Evolutionary conservation across 345 rosid species (phyloP).

Genomic region (Populus tremula): DNA sequence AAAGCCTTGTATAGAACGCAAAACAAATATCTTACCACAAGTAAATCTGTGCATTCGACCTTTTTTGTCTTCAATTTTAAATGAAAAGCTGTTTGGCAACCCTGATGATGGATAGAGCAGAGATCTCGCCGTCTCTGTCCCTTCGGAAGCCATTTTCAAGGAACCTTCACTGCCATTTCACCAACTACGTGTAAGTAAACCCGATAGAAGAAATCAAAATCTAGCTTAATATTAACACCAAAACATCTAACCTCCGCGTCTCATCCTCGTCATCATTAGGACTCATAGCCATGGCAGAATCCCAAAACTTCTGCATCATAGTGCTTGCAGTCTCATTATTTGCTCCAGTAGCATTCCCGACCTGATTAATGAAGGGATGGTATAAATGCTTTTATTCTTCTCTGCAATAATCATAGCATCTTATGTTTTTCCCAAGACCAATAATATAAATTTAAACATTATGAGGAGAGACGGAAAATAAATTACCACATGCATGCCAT

Average conservation of each 20-base stretch:
- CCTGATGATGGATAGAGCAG: conserved; percentile 44
- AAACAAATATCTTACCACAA: conserved; percentile 54
- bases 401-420: neutral
- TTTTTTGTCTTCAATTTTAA: conserved; percentile 80
- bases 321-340: conserved; percentile 70
- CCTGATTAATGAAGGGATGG: conserved; percentile 42
- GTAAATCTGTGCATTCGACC: conserved; percentile 91
- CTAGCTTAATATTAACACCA: conserved; percentile 2
- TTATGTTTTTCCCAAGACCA: neutral
- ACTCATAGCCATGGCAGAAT: conserved; percentile 84
- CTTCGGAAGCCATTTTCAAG: conserved; percentile 72
- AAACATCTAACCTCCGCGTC: conserved; percentile 54
- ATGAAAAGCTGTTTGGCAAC: conserved; percentile 48
- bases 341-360: conserved; percentile 65
- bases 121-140: conserved; percentile 64
- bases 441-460: neutral
- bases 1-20: neutral
- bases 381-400: neutral
- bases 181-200: conserved; percentile 16
- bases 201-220: conserved; percentile 10
- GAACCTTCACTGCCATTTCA: conserved; percentile 73
- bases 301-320: conserved; percentile 99
- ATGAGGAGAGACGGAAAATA: neutral
- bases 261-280: conserved; percentile 86
- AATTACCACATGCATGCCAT: neutral